Evolutionary conservation across 192 early-diverging fungal genomes (phyloP), one percentile per base, ranked within the genome.

Genomic region (Funneliformis geosporum): DNA sequence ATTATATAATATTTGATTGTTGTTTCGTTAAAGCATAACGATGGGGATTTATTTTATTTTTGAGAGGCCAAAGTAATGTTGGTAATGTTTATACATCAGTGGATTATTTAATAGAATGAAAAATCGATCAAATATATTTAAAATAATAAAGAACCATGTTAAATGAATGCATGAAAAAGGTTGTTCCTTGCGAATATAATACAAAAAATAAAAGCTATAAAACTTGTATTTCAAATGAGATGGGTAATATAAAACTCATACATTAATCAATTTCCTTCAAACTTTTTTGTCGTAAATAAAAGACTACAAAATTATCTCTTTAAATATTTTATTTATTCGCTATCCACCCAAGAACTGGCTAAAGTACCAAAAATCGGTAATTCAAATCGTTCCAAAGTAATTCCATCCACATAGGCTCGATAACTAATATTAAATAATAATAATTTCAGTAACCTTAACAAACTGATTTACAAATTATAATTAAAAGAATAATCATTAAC

Each of bases 401-500:
- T 90, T 10, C 88, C 91, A 72, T 93, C 91, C 61, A 89, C 71
- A 83, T 93, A 94, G 3, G 94, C 94, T 55, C 88, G 85, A 60
- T 90, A 92, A 23, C 88, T 90, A 39, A 60, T 55, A 44, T 28
- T 21, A 33, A 33, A 79, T 60, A 44, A 60, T 82, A 55, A 65
- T 44, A 79, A 65, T 65, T 33, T 33, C 10, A 65, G 5, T 4
- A 33, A 28, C 12, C 21, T 60, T 59, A 75, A 50, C 39, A 60
- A 33, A 6, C 21, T 28, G 47, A 16, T 33, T 64, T 23, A 23
- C 33, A 33, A 80, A 42, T 43, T 60, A 28, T 0, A 42, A 5
- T 18, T 47, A 76, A 23, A 62, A 18, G n/a, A 69, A 38, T 6
- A 55, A 47, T 71, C 12, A 12, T 25, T 39, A 44, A 42, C 83